phyloP scores from a whole-genome alignment of 2,329 filamentous ascomycete genomes.

The Volutella citrinella region DNA sequence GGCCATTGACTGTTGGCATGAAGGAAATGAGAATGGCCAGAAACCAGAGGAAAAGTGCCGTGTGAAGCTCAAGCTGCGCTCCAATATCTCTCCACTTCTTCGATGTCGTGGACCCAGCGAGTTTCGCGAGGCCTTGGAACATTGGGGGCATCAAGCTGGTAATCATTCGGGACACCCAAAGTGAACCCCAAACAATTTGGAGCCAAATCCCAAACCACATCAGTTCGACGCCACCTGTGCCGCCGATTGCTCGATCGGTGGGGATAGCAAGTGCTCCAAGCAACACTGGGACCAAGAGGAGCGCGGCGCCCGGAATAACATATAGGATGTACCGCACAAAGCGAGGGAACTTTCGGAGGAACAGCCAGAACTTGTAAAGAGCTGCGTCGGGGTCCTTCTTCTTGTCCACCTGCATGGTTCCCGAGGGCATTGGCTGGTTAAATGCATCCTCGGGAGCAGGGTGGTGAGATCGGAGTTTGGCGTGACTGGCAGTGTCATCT shows the following conservation, averaged over 20 bases:
- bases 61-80: conserved; percentile 78
- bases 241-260: conserved; percentile 48
- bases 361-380: conserved; percentile 40
- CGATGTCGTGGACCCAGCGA: conserved; percentile 76
- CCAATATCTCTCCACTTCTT: conserved; percentile 95
- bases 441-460: conserved; percentile 45
- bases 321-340: conserved; percentile 49
- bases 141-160: conserved; percentile 48
- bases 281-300: conserved; percentile 46
- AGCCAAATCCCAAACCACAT: conserved; percentile 96
- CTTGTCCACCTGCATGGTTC: conserved; percentile 23
- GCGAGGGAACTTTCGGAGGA: conserved; percentile 48
- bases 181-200: conserved; percentile 85
- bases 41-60: conserved; percentile 89
- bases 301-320: conserved; percentile 41
- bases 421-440: conserved; percentile 32
- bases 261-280: conserved; percentile 39
- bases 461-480: conserved; percentile 31
- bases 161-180: conserved; percentile 70
- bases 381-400: conserved; percentile 31
- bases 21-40: conserved; percentile 84
- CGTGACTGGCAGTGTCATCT: conserved; percentile 27
- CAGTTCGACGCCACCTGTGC: conserved; percentile 71
- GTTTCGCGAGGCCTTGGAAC: conserved; percentile 56
- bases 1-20: conserved; percentile 70